These are phyloP conservation scores for Penicillium soppii DNA, from an alignment of 495 filamentous ascomycete species.

Conservation along the genomic window DNA sequence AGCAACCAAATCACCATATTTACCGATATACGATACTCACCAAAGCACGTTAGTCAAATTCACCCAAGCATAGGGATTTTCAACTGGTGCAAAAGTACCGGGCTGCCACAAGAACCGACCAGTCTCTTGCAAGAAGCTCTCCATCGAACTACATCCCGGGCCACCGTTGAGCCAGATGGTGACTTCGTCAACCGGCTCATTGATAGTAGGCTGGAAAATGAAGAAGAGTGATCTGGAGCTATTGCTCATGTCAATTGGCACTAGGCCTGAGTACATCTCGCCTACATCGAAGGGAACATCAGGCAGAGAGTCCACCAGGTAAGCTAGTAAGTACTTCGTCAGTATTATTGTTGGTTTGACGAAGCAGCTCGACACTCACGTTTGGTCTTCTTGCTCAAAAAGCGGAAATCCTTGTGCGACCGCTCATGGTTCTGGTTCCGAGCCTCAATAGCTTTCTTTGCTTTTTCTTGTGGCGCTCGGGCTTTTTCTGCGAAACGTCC, in stretches of 20 bases:
- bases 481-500: conserved; percentile 55
- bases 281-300: neutral
- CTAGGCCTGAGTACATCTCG: conserved; percentile 60
- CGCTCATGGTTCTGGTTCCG: conserved; percentile 10
- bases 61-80: conserved; percentile 66
- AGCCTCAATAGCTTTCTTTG: conserved; percentile 71
- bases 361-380: conserved; percentile 20
- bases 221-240: conserved; percentile 51
- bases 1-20: neutral
- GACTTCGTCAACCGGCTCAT: conserved; percentile 60
- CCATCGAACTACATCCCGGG: conserved; percentile 65
- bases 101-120: conserved; percentile 62
- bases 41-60: conserved; percentile 65
- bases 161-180: conserved; percentile 75
- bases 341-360: neutral
- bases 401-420: conserved; percentile 33
- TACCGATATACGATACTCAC: conserved; percentile 25
- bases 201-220: conserved; percentile 49
- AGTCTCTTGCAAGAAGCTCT: conserved; percentile 66
- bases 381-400: conserved; percentile 34
- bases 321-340: conserved; percentile 44
- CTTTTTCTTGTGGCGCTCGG: conserved; percentile 78
- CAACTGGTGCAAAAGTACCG: conserved; percentile 55
- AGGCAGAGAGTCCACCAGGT: conserved; percentile 65
- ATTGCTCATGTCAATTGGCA: conserved; percentile 64